These are phyloP conservation scores for Fusarium phyllophilum DNA, from an alignment of 2,329 filamentous ascomycete species.

Conservation along the genomic window DNA sequence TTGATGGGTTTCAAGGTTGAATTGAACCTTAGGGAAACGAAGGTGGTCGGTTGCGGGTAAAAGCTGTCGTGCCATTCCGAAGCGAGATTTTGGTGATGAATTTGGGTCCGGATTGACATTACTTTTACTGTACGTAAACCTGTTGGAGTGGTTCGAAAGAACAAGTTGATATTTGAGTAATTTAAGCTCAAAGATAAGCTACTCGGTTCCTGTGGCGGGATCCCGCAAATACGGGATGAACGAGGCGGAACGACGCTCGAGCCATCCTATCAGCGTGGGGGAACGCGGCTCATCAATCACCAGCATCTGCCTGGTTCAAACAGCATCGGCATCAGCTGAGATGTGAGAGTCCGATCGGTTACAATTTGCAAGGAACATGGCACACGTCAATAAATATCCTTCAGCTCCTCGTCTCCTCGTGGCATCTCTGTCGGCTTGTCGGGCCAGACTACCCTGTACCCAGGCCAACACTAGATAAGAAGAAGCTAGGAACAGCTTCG, in stretches of 20 bases:
- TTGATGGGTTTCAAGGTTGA: not conserved
- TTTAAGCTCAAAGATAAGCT: not conserved
- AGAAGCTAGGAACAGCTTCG: not conserved
- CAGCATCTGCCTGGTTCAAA: not conserved
- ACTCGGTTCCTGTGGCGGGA: not conserved
- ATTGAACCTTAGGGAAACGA: not conserved
- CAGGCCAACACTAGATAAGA: not conserved
- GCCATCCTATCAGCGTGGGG: not conserved
- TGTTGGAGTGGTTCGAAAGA: too few relatives aligned
- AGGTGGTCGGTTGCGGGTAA: not conserved
- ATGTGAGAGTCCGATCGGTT: not conserved
- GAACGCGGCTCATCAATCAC: not conserved
- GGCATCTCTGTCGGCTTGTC: not conserved
- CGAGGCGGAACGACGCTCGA: not conserved
- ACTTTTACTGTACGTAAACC: fast-evolving
- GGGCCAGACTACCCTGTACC: not conserved
- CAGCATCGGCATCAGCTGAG: not conserved
- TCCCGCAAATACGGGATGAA: not conserved
- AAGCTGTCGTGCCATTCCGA: not conserved
- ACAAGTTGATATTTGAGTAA: not conserved
- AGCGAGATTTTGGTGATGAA: not conserved
- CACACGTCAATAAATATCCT: not conserved
- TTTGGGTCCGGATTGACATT: not conserved
- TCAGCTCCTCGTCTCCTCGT: not conserved
- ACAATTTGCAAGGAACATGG: not conserved